Evolutionary conservation across 2,329 filamentous ascomycete species (phyloP).

Genomic region (Cladosporium sp.): DNA sequence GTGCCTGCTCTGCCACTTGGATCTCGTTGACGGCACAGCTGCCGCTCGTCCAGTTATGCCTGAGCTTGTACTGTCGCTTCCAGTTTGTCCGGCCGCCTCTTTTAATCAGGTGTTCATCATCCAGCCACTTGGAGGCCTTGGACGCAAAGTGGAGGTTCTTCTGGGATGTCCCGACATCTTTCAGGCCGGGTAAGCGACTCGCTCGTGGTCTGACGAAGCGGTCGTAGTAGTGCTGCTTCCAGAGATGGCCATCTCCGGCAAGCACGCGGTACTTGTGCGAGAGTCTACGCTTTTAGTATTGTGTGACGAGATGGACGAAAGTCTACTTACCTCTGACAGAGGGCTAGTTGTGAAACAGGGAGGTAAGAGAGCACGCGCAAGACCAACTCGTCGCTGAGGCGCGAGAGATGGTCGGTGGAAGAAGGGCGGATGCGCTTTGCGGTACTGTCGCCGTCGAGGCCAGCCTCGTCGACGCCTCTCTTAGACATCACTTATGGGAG

Average conservation of each 20-base stretch:
- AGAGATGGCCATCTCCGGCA: constrained; percentile 78
- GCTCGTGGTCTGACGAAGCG: constrained; percentile 82
- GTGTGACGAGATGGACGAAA: not conserved
- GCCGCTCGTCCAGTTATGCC: constrained; percentile 87
- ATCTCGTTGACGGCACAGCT: constrained; percentile 78
- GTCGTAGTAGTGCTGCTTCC: constrained; percentile 84
- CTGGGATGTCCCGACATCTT: constrained; percentile 32
- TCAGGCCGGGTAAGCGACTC: constrained; percentile 67
- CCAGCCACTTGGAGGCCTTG: constrained; percentile 57
- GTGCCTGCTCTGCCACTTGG: constrained; percentile 51
- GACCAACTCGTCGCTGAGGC: constrained; percentile 81
- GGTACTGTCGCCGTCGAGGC: constrained; percentile 2
- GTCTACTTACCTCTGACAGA: constrained; percentile 52
- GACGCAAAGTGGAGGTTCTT: constrained; percentile 49
- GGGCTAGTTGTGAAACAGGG: constrained; percentile 63
- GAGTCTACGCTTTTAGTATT: constrained; percentile 52
- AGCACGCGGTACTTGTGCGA: constrained; percentile 72
- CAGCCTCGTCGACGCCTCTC: constrained; percentile 11
- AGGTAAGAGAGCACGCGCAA: constrained; percentile 78
- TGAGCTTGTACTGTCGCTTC: constrained; percentile 83
- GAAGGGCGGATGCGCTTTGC: constrained; percentile 7
- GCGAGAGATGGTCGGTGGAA: constrained; percentile 59
- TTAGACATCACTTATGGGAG: constrained; percentile 15
- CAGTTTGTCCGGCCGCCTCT: constrained; percentile 60
- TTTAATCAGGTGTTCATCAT: constrained; percentile 55